These are phyloP conservation scores for Mortierella sp. DNA, from an alignment of 371 early-diverging fungal genomes.

Conservation along the genomic window DNA sequence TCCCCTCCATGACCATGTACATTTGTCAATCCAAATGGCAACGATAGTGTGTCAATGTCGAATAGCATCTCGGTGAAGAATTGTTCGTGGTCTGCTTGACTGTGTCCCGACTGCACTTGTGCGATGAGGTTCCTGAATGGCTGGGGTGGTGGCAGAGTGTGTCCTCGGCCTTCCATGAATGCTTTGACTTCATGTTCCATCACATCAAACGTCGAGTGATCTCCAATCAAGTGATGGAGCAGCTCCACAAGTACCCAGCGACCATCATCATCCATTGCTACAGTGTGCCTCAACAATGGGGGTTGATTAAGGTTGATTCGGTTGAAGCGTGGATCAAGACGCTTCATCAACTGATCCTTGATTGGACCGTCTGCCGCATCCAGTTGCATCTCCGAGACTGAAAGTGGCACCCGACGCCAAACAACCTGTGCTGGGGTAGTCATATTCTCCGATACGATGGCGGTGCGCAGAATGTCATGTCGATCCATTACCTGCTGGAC, in stretches of 20 bases:
- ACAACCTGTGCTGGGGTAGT: neutral
- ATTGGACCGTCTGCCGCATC: neutral
- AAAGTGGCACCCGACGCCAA: neutral
- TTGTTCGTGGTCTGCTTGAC: neutral
- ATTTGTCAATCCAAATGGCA: constrained; percentile 16
- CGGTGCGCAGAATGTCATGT: neutral
- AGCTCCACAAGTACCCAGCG: constrained; percentile 13
- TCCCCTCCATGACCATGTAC: constrained; percentile 4
- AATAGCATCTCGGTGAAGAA: constrained; percentile 15
- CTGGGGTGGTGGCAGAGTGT: constrained; percentile 8
- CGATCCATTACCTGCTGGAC: neutral
- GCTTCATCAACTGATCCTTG: neutral
- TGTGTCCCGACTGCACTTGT: constrained; percentile 3
- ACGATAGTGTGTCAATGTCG: constrained; percentile 15
- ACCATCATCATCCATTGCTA: constrained; percentile 12
- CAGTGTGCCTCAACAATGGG: constrained; percentile 2
- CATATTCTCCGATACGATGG: neutral
- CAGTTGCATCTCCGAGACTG: neutral
- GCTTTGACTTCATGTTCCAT: constrained; percentile 10
- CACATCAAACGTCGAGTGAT: constrained; percentile 9
- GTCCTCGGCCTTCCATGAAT: constrained; percentile 9
- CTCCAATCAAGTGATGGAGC: constrained; percentile 18
- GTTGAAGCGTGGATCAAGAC: constrained; percentile 1
- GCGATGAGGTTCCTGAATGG: constrained; percentile 27
- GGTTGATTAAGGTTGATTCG: constrained; percentile 6